phyloP scores from a whole-genome alignment of 805 yeast genomes.

The Saturnispora halmiae region DNA sequence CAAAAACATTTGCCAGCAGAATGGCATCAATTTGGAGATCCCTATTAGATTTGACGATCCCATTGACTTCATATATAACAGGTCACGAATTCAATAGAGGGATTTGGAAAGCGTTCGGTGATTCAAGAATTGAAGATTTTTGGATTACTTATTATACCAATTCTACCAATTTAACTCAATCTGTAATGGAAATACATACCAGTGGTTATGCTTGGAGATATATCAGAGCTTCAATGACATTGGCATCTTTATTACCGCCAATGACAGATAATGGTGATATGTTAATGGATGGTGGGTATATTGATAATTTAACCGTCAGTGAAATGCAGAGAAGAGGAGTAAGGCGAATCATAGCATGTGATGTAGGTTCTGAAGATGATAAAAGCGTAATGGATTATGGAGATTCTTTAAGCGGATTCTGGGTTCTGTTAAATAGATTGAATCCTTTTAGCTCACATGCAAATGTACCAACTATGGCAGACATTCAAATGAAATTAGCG shows the following conservation, averaged over 20 bases:
- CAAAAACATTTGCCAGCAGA: constrained; percentile 77
- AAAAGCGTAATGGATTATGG: constrained; percentile 85
- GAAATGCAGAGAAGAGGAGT: constrained; percentile 93
- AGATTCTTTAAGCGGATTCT: constrained; percentile 82
- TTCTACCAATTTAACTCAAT: constrained; percentile 90
- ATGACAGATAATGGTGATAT: constrained; percentile 82
- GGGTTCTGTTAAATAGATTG: constrained; percentile 83
- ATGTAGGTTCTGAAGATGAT: constrained; percentile 93
- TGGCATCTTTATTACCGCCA: constrained; percentile 89
- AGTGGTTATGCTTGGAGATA: constrained; percentile 94
- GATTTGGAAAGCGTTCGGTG: constrained; percentile 94
- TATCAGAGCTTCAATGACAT: constrained; percentile 91
- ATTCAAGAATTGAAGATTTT: constrained; percentile 86
- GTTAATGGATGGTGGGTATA: constrained; percentile 93
- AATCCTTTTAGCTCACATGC: constrained; percentile 86
- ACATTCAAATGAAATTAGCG: constrained; percentile 84
- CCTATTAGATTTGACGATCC: constrained; percentile 78
- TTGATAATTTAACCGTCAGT: constrained; percentile 84
- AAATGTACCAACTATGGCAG: constrained; percentile 88
- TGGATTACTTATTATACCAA: constrained; percentile 87
- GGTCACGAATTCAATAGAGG: constrained; percentile 97
- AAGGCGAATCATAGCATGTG: constrained; percentile 78
- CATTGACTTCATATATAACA: constrained; percentile 88
- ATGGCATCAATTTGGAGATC: constrained; percentile 82
- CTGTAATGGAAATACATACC: constrained; percentile 89